Evolutionary conservation across 345 rosid genomes (phyloP), one percentile per base, ranked within the genome.

Genomic region (Euphorbia tirucalli): DNA sequence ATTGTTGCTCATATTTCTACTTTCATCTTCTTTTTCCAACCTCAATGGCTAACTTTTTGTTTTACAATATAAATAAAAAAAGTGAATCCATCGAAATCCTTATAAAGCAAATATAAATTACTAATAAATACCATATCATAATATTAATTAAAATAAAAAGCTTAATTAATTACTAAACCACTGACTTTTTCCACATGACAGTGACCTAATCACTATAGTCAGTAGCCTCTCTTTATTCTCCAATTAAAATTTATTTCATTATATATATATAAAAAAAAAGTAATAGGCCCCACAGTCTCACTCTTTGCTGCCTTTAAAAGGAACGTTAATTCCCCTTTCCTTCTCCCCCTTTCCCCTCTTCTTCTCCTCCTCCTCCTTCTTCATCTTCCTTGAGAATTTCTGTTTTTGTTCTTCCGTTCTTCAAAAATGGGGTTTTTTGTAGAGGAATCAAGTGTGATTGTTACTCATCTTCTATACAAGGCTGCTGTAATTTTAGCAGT

Each of bases 401-500:
- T 21, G n/a, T 60, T 30, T 44, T 32, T 35, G 8, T 39, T 16
- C 8, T 16, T 6, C 18, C 21, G 31, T 14, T 24, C 65, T 35
- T 64, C 9, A 52, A n/a, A 19, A 24, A 90, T 90, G 97, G 81
- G 91, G 59, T 79, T 87, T 80, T 88, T 86, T 61, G 83, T 81
- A 30, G 97, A 89, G 54, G 92, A 90, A 68, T 87, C 93, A 5
- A 77, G 87, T 70, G 74, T 83, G 52, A 77, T 87, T 1, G 66
- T 84, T 35, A 78, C 87, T 55, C 90, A 91, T 28, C 58, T 87
- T 65, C 82, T 94, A 24, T 90, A 94, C 96, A 79, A 88, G 79
- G 82, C 92, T 41, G 98, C 96, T 6, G 83, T 89, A 52, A 74
- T 84, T 9, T 73, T 92, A 55, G 85, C 98, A 21, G 70, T 94